Conservation (phyloP, 495 filamentous ascomycete species). For the Lichenothelia convexa region DNA sequence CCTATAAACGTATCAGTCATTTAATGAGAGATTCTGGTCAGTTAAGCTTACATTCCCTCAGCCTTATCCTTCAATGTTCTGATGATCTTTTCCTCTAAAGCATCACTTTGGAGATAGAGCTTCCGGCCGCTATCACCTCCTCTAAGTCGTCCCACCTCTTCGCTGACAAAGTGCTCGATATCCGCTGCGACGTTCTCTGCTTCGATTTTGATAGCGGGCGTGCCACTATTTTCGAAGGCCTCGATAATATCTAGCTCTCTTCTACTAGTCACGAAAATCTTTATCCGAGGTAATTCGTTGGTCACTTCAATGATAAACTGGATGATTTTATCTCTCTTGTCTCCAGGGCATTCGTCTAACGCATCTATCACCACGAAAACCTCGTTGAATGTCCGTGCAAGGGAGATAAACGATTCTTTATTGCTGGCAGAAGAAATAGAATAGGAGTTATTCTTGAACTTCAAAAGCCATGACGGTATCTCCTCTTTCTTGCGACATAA, state of each 20-base stretch:
- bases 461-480: neutral
- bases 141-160: neutral
- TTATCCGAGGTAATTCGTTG: neutral
- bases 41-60: slow-evolving; percentile 5
- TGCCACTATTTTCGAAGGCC: slow-evolving; percentile 1
- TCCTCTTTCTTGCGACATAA: slow-evolving; percentile 4
- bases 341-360: slow-evolving; percentile 2
- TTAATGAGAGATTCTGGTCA: slow-evolving; percentile 9
- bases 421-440: slow-evolving; percentile 1
- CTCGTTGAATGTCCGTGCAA: slow-evolving; percentile 1
- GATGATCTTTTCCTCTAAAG: slow-evolving; percentile 2
- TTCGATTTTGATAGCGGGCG: slow-evolving; percentile 3
- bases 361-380: slow-evolving; percentile 4
- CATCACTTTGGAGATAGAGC: slow-evolving; percentile 1
- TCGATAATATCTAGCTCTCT: slow-evolving; percentile 1
- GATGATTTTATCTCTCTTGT: slow-evolving; percentile 1
- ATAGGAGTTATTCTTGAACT: slow-evolving; percentile 2
- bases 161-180: neutral
- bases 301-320: neutral
- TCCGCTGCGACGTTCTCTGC: slow-evolving; percentile 5
- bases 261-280: slow-evolving; percentile 5
- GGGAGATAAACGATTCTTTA: slow-evolving; percentile 2
- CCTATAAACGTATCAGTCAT: slow-evolving; percentile 7
- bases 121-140: slow-evolving; percentile 1
- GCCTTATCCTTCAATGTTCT: slow-evolving; percentile 1